Evolutionary conservation across 2,329 filamentous ascomycete species (phyloP).

Genomic region (Verticillium tricorpus): DNA sequence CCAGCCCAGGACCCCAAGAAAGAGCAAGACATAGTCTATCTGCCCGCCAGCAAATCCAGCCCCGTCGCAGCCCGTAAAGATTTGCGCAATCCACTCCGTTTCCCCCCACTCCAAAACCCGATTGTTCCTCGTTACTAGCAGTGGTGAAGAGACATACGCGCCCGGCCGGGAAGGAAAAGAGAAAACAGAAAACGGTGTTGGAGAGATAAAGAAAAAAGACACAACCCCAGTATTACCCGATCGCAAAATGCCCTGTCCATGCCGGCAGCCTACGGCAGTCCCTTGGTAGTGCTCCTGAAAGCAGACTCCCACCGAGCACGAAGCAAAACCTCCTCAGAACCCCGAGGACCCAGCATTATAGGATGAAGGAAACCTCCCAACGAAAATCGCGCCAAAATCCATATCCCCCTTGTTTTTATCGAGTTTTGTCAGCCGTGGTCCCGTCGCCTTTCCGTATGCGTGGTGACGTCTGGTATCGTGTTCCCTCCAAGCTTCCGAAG

Average conservation of each 20-base stretch:
- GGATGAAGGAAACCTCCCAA: not conserved
- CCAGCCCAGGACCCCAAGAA: not conserved
- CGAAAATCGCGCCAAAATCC: not conserved
- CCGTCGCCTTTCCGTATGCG: not conserved
- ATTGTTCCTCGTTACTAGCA: not conserved
- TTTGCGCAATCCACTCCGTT: not conserved
- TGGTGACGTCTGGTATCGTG: not conserved
- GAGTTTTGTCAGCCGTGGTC: conserved; percentile 1
- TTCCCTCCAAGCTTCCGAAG: not conserved
- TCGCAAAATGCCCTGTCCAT: not conserved
- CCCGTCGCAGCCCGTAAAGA: not conserved
- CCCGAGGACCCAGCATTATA: not conserved
- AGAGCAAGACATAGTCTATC: not conserved
- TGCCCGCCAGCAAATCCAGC: not conserved
- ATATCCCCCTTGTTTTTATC: conserved; percentile 4
- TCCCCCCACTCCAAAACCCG: not conserved
- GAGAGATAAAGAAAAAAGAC: not conserved
- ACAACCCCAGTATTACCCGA: not conserved
- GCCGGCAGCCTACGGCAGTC: not conserved
- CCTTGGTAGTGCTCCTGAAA: not conserved
- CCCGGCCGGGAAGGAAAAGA: not conserved
- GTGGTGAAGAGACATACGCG: not conserved
- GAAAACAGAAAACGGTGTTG: not conserved
- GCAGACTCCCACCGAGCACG: not conserved
- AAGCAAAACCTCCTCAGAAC: not conserved